These are phyloP conservation scores for Glutinoglossum americanum DNA, from an alignment of 495 filamentous ascomycete species.

Conservation along the genomic window DNA sequence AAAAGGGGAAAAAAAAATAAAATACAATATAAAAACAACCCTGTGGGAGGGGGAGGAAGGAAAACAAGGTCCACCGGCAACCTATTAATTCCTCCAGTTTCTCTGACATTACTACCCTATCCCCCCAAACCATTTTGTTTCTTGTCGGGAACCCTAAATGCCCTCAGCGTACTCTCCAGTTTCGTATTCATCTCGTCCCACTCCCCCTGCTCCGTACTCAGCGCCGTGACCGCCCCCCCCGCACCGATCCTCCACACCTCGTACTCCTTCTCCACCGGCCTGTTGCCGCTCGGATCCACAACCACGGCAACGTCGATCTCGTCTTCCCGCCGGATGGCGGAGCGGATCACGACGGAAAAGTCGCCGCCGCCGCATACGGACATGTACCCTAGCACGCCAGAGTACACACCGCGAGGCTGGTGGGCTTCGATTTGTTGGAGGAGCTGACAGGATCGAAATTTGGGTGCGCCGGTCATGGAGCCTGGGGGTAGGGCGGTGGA, in stretches of 20 bases:
- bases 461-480: constrained; percentile 88
- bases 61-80: no score
- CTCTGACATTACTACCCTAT: no score
- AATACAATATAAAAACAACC: no score
- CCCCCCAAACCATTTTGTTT: no score
- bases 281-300: background rate
- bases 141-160: no score
- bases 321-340: constrained; percentile 45
- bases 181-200: constrained; percentile 85
- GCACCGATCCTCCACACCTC: constrained; percentile 68
- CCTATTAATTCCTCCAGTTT: no score
- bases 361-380: constrained; percentile 69
- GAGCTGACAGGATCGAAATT: constrained; percentile 73
- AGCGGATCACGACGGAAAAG: constrained; percentile 73
- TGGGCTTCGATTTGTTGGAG: constrained; percentile 43
- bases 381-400: constrained; percentile 74
- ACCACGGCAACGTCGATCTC: constrained; percentile 10
- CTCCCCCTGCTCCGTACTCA: constrained; percentile 59
- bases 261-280: background rate
- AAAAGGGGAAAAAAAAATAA: no score
- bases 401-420: constrained; percentile 55
- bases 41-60: no score
- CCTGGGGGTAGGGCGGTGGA: constrained; percentile 45
- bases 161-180: constrained; percentile 40
- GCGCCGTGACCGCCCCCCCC: constrained; percentile 66